A percentile compares a stretch with the other conserved stretches of the same genome.
Evolutionary conservation across 2,329 filamentous ascomycete genomes (phyloP).

Genomic region (Pestalotiopsis sp.): DNA sequence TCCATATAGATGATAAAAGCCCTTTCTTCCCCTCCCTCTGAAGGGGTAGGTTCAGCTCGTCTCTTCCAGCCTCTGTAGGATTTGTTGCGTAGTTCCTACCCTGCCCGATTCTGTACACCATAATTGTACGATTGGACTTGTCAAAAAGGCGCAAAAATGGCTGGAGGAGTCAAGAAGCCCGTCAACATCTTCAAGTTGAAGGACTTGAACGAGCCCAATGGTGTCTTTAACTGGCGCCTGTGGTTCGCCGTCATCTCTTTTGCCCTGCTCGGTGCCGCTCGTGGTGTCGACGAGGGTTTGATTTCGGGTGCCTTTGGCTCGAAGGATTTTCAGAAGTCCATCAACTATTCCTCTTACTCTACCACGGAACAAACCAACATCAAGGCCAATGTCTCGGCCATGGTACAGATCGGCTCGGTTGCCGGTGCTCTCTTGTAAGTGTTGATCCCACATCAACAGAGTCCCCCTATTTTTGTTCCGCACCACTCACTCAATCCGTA

Average conservation of each 20-base stretch:
- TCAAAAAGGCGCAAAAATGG: conserved; percentile 20
- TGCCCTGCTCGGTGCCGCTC: conserved; percentile 74
- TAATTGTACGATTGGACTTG: not conserved
- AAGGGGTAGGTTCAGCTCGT: not conserved
- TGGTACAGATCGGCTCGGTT: conserved; percentile 81
- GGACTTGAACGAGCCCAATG: conserved; percentile 66
- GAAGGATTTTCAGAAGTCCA: conserved; percentile 62
- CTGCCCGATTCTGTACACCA: not conserved
- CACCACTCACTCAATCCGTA: not conserved
- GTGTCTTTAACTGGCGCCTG: conserved; percentile 76
- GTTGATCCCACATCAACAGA: not conserved
- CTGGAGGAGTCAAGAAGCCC: conserved; percentile 34
- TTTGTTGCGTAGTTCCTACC: not conserved
- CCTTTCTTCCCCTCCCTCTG: not conserved
- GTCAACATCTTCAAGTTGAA: conserved; percentile 65
- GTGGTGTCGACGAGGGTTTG: conserved; percentile 80
- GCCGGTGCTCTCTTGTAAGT: conserved; percentile 65
- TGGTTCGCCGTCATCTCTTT: conserved; percentile 79
- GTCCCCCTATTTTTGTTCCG: not conserved
- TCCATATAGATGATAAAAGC: not conserved
- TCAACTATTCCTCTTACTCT: conserved; percentile 58
- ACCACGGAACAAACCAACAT: conserved; percentile 63
- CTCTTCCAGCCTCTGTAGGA: not conserved
- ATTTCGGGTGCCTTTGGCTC: conserved; percentile 73
- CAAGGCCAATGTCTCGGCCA: conserved; percentile 76